phyloP scores from a whole-genome alignment of 257 asterid genomes.

The Paulownia fortunei region DNA sequence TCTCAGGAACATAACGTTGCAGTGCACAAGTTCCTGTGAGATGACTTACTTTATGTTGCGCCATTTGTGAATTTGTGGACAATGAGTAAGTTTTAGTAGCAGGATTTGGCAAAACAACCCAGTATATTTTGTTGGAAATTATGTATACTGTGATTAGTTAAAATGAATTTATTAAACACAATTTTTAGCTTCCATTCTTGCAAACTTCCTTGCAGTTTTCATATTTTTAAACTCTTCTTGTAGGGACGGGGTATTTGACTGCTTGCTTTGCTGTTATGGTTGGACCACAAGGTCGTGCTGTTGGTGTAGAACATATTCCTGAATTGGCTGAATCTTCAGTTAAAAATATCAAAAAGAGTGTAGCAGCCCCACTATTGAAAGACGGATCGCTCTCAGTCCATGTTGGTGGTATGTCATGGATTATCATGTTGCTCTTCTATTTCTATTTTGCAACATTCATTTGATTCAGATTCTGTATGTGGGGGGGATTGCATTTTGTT shows the following conservation, averaged over 20 bases:
- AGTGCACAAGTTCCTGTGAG: neutral
- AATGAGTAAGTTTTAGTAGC: neutral
- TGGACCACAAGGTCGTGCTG: slow-evolving; percentile 77
- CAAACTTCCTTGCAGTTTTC: neutral
- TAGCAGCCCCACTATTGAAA: slow-evolving; percentile 74
- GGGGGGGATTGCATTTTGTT: neutral
- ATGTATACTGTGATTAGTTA: neutral
- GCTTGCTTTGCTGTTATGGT: slow-evolving; percentile 96
- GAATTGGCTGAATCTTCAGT: slow-evolving; percentile 73
- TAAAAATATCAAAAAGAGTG: slow-evolving; percentile 70
- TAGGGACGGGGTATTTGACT: slow-evolving; percentile 93
- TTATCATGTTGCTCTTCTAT: neutral
- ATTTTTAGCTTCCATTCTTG: slow-evolving; percentile 17
- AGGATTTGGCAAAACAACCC: neutral
- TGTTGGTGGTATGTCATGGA: slow-evolving; percentile 67
- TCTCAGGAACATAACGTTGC: neutral
- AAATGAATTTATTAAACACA: neutral
- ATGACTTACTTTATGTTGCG: neutral
- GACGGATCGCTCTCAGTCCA: slow-evolving; percentile 72
- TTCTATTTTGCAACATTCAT: neutral
- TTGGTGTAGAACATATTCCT: slow-evolving; percentile 96
- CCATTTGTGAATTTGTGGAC: neutral
- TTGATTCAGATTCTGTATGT: neutral
- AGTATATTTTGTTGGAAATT: neutral
- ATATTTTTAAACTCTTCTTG: slow-evolving; percentile 17